Evolutionary conservation across 768 basidiomycete species (phyloP), one percentile per base, ranked within the genome.

Genomic region (Boletus patriciae): DNA sequence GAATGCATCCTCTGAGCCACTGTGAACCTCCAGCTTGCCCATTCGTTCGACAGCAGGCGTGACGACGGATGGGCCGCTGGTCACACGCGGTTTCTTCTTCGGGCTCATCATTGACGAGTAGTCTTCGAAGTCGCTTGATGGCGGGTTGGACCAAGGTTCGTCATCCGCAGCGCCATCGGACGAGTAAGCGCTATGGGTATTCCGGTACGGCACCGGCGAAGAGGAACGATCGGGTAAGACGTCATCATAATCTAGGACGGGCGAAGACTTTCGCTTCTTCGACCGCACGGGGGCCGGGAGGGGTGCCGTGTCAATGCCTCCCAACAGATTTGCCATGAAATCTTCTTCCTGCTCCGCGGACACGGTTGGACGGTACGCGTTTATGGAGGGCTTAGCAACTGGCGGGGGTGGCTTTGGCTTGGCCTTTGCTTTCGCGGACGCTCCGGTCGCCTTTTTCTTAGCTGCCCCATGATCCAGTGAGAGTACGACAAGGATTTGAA

Each of bases 301-400:
- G 12, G 82, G 73, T 11, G 74, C 66, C 6, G 74, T 72, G 57
- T 92, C 91, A 70, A 96, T 82, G 21, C 76, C 81, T 10, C 86
- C 88, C 11, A 99, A 75, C 1, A 99, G 73, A 37, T 81, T 82
- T 0, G 84, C 83, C 92, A 99, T 90, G 62, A 99, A 93, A 62
- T 96, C 93, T 38, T 83, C 78, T 70, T 98, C 97, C 63, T 94
- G 84, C 50, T 86, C 88, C 13, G 79, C 86, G 9, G 90, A 87
- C 13, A 87, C 82, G 0, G 78, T 78, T 1, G 90, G 87, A 31
- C 92, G 82, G 70, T 98, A 98, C 15, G 87, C 90, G 70, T 78
- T 87, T 58, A 92, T 87, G 12, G 86, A 82, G 2, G 85, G 83
- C 13, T 80, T 77, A 13, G 79, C 71, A 29, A 70, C 67, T 12